phyloP scores from a whole-genome alignment of 2,329 filamentous ascomycete genomes.

The Colletotrichum noveboracense region DNA sequence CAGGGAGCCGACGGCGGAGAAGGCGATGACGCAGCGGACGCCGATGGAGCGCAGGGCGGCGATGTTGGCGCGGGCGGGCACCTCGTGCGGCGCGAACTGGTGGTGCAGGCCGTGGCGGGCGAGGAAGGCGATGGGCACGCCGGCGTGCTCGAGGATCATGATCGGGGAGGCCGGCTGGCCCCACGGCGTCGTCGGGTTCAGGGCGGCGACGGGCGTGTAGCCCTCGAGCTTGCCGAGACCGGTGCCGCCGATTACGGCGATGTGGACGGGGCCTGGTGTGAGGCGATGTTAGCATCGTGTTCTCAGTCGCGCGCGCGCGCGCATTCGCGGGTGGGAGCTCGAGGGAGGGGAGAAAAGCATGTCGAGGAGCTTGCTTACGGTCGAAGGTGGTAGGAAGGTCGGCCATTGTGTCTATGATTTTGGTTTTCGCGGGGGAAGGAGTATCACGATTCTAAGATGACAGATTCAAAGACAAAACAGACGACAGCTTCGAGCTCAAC shows the following conservation, averaged over 20 bases:
- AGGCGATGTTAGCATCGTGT: not conserved
- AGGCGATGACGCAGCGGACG: constrained; percentile 90
- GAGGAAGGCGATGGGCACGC: constrained; percentile 87
- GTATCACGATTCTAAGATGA: not conserved
- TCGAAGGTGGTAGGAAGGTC: constrained; percentile 64
- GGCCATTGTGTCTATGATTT: constrained; percentile 43
- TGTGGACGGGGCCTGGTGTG: constrained; percentile 69
- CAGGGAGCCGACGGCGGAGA: constrained; percentile 91
- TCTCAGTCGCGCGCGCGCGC: not conserved
- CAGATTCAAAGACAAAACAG: not conserved
- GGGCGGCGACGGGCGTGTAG: constrained; percentile 82
- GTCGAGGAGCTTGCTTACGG: constrained; percentile 46
- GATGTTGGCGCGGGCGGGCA: constrained; percentile 95
- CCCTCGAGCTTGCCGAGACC: constrained; percentile 86
- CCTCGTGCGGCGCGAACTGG: constrained; percentile 89
- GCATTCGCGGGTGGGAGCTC: not conserved
- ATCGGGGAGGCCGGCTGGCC: constrained; percentile 78
- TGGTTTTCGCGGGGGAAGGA: not conserved
- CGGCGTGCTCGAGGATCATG: constrained; percentile 85
- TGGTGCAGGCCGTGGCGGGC: constrained; percentile 91
- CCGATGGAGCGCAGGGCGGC: constrained; percentile 93
- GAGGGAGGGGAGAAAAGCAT: not conserved
- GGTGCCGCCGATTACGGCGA: constrained; percentile 92
- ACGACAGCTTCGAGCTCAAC: not conserved
- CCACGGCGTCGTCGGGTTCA: constrained; percentile 87